Conservation (phyloP, 2,329 filamentous ascomycete species). For the Aspergillus intermedius region DNA sequence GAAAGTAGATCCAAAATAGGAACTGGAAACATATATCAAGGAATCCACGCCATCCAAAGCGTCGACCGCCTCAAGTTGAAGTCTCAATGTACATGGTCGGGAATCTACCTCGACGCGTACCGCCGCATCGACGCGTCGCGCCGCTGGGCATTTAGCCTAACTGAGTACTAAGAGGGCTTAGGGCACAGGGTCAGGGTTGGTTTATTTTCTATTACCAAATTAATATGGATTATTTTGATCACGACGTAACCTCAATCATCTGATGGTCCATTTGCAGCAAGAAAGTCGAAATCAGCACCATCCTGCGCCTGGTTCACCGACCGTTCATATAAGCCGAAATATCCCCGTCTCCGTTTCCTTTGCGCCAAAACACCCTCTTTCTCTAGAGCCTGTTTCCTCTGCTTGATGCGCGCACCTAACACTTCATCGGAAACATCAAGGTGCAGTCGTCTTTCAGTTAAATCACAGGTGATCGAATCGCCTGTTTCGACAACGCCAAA, state of each 20-base stretch:
- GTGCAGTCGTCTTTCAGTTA: slow-evolving; percentile 37
- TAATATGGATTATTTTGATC: no score
- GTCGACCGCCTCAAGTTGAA: background rate
- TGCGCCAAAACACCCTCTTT: slow-evolving; percentile 12
- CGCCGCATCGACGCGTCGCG: slow-evolving; percentile 9
- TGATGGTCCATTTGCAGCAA: slow-evolving; percentile 21
- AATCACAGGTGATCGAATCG: slow-evolving; percentile 43
- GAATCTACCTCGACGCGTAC: slow-evolving; percentile 10
- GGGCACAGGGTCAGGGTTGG: slow-evolving; percentile 25
- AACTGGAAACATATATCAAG: background rate
- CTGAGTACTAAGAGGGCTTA: slow-evolving; percentile 21
- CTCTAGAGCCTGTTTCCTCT: slow-evolving; percentile 16
- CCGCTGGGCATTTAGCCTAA: slow-evolving; percentile 16
- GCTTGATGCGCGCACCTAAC: slow-evolving; percentile 32
- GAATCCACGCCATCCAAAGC: background rate
- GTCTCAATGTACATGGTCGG: slow-evolving; percentile 3
- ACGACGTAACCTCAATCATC: background rate
- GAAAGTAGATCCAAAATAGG: background rate
- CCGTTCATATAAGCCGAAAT: slow-evolving; percentile 36
- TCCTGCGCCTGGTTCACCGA: slow-evolving; percentile 39
- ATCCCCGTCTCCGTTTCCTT: slow-evolving; percentile 28
- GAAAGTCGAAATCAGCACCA: slow-evolving; percentile 37
- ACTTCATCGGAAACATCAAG: slow-evolving; percentile 39
- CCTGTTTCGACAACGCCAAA: slow-evolving; percentile 45
- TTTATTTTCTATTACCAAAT: background rate